Percentiles rank a stretch among this genome's conserved stretches.
phyloP scores from a whole-genome alignment of 306 rosid genomes.

The Dalbergia oliveri region DNA sequence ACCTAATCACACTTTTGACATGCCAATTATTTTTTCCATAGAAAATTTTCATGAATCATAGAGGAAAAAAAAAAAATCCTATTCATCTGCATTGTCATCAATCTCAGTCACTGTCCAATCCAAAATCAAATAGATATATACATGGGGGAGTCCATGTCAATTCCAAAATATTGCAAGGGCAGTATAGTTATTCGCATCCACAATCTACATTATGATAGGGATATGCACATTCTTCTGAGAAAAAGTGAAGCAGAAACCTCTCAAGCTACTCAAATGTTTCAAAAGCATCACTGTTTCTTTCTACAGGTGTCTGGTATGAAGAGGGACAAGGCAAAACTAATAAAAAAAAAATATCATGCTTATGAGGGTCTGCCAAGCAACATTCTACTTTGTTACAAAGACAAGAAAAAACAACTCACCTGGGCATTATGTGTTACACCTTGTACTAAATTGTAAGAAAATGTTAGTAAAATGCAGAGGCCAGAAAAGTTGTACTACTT shows the following conservation, averaged over 20 bases:
- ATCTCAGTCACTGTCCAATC: constrained; percentile 48
- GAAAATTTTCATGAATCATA: constrained; percentile 38
- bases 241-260: constrained; percentile 65
- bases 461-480: constrained; percentile 24
- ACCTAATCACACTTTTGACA: constrained; percentile 56
- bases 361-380: not conserved
- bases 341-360: constrained; percentile 1
- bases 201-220: constrained; percentile 43
- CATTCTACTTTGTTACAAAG: not conserved
- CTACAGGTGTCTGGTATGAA: constrained; percentile 58
- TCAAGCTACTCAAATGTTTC: constrained; percentile 72
- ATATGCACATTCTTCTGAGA: constrained; percentile 44
- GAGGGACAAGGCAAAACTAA: not conserved
- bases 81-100: constrained; percentile 28
- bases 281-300: constrained; percentile 35
- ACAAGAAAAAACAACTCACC: not conserved
- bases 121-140: constrained; percentile 18
- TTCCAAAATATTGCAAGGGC: constrained; percentile 41
- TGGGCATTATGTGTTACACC: constrained; percentile 35
- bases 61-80: constrained; percentile 25
- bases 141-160: constrained; percentile 42
- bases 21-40: constrained; percentile 34
- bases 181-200: constrained; percentile 33
- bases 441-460: constrained; percentile 46
- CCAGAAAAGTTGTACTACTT: constrained; percentile 22